Conservation (phyloP, 2,329 filamentous ascomycete species). For the Phoma sp. region DNA sequence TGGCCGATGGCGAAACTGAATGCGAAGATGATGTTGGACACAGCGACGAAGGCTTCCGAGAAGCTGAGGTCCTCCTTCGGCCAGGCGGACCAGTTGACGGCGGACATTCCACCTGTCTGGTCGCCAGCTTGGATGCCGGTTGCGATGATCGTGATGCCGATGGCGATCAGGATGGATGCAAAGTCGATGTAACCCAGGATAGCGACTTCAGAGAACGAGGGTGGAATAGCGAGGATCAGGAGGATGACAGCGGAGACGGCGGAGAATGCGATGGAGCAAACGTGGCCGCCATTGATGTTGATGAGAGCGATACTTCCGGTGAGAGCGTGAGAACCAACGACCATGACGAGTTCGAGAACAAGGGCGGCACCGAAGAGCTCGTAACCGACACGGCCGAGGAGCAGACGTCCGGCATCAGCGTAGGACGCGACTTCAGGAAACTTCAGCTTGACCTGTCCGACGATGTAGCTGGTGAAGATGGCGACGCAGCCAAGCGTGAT, state of each 20-base stretch:
- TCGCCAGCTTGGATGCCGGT: constrained; percentile 20
- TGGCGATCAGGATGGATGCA: constrained; percentile 22
- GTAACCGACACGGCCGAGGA: constrained; percentile 20
- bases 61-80: constrained; percentile 19
- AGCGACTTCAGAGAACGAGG: constrained; percentile 21
- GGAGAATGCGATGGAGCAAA: constrained; percentile 22
- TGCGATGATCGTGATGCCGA: constrained; percentile 24
- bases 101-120: constrained; percentile 14
- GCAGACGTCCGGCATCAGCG: constrained; percentile 21
- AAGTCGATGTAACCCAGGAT: constrained; percentile 24
- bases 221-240: constrained; percentile 23
- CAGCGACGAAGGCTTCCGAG: constrained; percentile 22
- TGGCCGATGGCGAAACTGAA: constrained; percentile 24
- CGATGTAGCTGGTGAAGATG: constrained; percentile 24
- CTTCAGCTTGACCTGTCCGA: constrained; percentile 24
- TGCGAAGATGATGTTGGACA: constrained; percentile 24
- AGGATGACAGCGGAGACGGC: constrained; percentile 22
- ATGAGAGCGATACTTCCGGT: constrained; percentile 24
- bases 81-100: constrained; percentile 23
- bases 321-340: constrained; percentile 22
- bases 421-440: constrained; percentile 19
- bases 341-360: constrained; percentile 24
- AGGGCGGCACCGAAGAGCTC: constrained; percentile 22
- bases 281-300: constrained; percentile 23
- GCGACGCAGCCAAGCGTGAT: constrained; percentile 16